Base-by-base conservation (phyloP, 2,329 filamentous ascomycete genomes). In the Westerdykella aurantiaca region DNA sequence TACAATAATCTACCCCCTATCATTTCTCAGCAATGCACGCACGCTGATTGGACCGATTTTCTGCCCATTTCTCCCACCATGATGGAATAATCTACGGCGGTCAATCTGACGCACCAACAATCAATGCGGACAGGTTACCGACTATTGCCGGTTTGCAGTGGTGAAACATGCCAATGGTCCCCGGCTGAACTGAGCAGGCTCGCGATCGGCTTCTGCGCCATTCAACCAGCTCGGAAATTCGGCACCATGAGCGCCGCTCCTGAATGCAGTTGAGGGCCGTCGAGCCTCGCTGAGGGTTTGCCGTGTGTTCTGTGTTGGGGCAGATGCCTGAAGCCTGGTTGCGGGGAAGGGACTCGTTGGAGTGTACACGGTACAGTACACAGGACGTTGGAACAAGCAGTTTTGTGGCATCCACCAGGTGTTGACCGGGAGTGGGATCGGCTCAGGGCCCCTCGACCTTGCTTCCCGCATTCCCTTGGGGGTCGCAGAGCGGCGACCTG, bases 391-490 rank as follows among this genome's bases (percentile, higher is more conserved):
- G 47, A 51, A 50, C 46, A 55, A 52, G 49, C 50, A 49, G 52
- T 45, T 18, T 45, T 42, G 47, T 44, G 48, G 49, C 47, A 48
- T 48, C 45, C 44, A 21, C 18, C 18, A 21, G 42, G 22, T 43
- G 39, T 48, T 46, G 51, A 53, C 55, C 53, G 47, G 55, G 47
- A 41, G 52, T 49, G 43, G 38, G 61, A 66, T 66, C 57, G 51
- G 44, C 63, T 55, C 60, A 61, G 55, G 61, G 54, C 53, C 61
- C 61, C 60, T 64, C 63, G 53, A 65, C 63, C 63, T 57, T 61
- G 63, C 62, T 63, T 65, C 63, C 63, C 62, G 62, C 56, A 47
- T 44, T 42, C 52, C 61, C 57, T 63, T 46, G 59, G 62, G 59
- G 63, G 55, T 62, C 46, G 50, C 46, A 47, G 51, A 43, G 39